phyloP scores from a whole-genome alignment of 1,284 basidiomycete species.

The Crepidotus sp. region DNA sequence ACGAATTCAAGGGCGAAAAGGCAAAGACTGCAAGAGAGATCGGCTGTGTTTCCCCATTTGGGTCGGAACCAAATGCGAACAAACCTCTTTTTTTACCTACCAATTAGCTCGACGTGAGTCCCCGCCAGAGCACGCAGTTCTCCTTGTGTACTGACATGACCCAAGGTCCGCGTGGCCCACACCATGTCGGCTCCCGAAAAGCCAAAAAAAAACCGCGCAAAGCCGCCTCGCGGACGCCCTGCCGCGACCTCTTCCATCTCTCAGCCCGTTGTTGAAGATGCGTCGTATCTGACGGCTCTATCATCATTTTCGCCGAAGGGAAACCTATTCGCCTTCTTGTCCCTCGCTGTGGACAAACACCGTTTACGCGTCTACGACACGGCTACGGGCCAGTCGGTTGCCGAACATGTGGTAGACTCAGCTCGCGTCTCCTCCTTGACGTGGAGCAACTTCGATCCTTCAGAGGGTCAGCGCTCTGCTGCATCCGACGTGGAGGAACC shows the following conservation, averaged over 20 bases:
- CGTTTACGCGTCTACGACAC: slow-evolving; percentile 61
- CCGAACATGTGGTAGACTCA: slow-evolving; percentile 51
- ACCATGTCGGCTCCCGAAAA: slow-evolving; percentile 35
- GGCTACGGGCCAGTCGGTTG: slow-evolving; percentile 42
- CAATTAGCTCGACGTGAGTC: slow-evolving; percentile 6
- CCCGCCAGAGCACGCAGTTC: not conserved
- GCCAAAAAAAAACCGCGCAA: slow-evolving; percentile 44
- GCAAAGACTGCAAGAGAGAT: not conserved
- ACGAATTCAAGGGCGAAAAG: too few relatives aligned
- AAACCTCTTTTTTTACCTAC: slow-evolving; percentile 5
- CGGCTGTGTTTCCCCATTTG: not conserved
- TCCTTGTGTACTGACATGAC: slow-evolving; percentile 11
- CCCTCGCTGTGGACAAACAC: slow-evolving; percentile 67
- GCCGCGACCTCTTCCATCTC: slow-evolving; percentile 49
- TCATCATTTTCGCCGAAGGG: slow-evolving; percentile 58
- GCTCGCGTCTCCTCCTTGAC: slow-evolving; percentile 45
- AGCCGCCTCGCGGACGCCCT: slow-evolving; percentile 46
- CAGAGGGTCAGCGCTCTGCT: slow-evolving; percentile 21
- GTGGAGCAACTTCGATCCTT: slow-evolving; percentile 40
- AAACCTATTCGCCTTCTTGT: slow-evolving; percentile 54
- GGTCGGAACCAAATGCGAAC: too few relatives aligned
- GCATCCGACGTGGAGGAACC: slow-evolving; percentile 21
- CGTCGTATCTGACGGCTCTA: slow-evolving; percentile 35
- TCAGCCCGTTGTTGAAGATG: slow-evolving; percentile 46
- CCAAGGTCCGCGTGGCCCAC: slow-evolving; percentile 6